Conservation (phyloP, 2,329 filamentous ascomycete genomes). For the Stachybotrys elegans region DNA sequence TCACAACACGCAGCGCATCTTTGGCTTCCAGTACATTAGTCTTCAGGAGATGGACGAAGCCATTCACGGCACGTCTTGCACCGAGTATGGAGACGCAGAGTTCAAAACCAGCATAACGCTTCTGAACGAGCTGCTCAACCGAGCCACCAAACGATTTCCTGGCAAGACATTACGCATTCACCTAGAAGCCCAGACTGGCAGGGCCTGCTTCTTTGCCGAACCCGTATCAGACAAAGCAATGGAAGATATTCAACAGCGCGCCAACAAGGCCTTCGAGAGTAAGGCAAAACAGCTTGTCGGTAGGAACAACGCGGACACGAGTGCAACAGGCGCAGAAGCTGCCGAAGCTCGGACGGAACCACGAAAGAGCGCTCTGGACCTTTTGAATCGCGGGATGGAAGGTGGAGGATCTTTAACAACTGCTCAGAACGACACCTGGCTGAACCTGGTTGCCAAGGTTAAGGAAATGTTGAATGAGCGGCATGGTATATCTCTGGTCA, state of each 20-base stretch:
- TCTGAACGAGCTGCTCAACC: slow-evolving; percentile 73
- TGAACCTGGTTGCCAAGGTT: too few relatives aligned
- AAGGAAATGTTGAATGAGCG: too few relatives aligned
- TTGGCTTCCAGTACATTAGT: slow-evolving; percentile 93
- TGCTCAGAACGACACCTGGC: too few relatives aligned
- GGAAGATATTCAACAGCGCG: slow-evolving; percentile 64
- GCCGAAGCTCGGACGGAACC: slow-evolving; percentile 11
- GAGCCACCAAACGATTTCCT: slow-evolving; percentile 70
- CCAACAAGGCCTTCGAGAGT: slow-evolving; percentile 58
- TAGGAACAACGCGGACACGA: slow-evolving; percentile 26
- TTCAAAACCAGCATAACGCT: slow-evolving; percentile 77
- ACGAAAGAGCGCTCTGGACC: slow-evolving; percentile 2
- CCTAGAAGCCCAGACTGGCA: slow-evolving; percentile 62
- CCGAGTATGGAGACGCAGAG: slow-evolving; percentile 69
- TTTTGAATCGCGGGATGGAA: neutral
- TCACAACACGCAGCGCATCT: slow-evolving; percentile 92
- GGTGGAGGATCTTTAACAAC: too few relatives aligned
- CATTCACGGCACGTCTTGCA: slow-evolving; percentile 72
- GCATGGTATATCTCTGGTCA: too few relatives aligned
- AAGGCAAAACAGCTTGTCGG: slow-evolving; percentile 63
- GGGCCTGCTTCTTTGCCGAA: slow-evolving; percentile 88
- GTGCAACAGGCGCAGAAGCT: slow-evolving; percentile 19
- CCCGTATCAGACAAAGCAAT: slow-evolving; percentile 73
- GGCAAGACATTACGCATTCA: slow-evolving; percentile 71
- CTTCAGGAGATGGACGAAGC: slow-evolving; percentile 83